A percentile compares a stretch with the other conserved stretches of the same genome.
Conservation (phyloP, 1,284 basidiomycete genomes). For the Sporisorium reilianum region DNA sequence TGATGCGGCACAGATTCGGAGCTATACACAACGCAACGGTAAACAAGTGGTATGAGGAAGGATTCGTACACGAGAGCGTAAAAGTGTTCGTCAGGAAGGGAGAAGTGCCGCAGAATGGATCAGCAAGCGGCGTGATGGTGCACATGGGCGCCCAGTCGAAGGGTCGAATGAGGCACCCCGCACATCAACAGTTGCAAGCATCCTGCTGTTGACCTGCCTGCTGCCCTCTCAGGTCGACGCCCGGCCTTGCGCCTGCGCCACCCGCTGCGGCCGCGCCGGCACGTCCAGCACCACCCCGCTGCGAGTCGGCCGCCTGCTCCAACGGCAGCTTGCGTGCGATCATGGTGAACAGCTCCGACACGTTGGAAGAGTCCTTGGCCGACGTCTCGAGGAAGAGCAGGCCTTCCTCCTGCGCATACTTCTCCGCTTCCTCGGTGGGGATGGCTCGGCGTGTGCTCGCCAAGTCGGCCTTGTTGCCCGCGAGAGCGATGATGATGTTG, state of each 20-base stretch:
- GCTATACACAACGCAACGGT: constrained; percentile 15
- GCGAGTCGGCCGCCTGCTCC: constrained; percentile 57
- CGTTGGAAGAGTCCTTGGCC: constrained; percentile 91
- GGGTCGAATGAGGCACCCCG: too few species aligned
- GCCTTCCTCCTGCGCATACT: constrained; percentile 93
- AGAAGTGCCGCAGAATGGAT: neutral
- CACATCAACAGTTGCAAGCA: constrained; percentile 54
- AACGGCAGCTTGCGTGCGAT: constrained; percentile 66
- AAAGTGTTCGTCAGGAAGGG: constrained; percentile 15
- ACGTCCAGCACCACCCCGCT: constrained; percentile 33
- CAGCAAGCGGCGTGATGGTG: neutral
- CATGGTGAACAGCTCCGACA: constrained; percentile 76
- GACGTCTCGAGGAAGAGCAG: constrained; percentile 96
- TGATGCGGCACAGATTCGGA: constrained; percentile 3
- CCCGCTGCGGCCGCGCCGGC: constrained; percentile 32
- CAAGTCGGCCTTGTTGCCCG: constrained; percentile 94
- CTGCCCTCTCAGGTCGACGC: constrained; percentile 54
- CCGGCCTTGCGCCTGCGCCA: constrained; percentile 41
- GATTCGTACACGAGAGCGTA: constrained; percentile 16
- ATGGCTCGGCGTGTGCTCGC: constrained; percentile 72
- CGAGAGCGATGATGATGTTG: constrained; percentile 83
- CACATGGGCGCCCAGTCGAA: too few species aligned
- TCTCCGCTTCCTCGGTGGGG: constrained; percentile 75
- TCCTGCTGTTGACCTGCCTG: constrained; percentile 49
- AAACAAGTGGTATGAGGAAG: constrained; percentile 16